These are phyloP conservation scores for Termitomyces sp. DNA, from an alignment of 768 basidiomycete species.

Conservation along the genomic window DNA sequence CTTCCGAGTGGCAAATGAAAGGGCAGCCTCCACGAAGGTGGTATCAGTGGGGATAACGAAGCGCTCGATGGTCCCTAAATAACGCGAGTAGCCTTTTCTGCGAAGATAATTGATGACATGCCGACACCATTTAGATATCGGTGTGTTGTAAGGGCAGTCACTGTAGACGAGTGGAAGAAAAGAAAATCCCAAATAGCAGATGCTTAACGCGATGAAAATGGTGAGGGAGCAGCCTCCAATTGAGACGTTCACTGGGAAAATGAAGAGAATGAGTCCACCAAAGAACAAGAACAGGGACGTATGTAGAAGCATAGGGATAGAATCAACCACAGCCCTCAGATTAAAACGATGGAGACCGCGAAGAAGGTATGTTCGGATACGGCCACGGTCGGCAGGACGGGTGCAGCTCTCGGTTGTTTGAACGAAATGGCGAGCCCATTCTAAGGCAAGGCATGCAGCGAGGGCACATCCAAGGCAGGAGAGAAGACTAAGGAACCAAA, in stretches of 20 bases:
- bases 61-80: not conserved
- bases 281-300: not conserved
- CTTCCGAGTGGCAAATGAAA: not conserved
- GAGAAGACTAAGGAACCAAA: slow-evolving; percentile 24
- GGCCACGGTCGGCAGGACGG: slow-evolving; percentile 2
- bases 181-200: not conserved
- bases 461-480: slow-evolving; percentile 24
- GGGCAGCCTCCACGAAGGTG: not conserved
- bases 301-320: not conserved
- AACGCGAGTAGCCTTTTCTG: not conserved
- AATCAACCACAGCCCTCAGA: not conserved
- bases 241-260: not conserved
- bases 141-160: not conserved
- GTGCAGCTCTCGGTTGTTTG: not conserved
- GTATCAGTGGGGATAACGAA: not conserved
- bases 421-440: slow-evolving; percentile 14
- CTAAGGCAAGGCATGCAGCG: slow-evolving; percentile 20
- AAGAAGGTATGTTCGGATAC: slow-evolving; percentile 7
- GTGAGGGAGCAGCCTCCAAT: not conserved
- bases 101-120: not conserved
- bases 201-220: not conserved
- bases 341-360: not conserved
- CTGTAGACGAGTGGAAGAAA: not conserved
- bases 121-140: not conserved
- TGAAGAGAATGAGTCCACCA: not conserved